Base-by-base conservation (phyloP, 352 stramenopile species). In the Globisporangium takayamanum region DNA sequence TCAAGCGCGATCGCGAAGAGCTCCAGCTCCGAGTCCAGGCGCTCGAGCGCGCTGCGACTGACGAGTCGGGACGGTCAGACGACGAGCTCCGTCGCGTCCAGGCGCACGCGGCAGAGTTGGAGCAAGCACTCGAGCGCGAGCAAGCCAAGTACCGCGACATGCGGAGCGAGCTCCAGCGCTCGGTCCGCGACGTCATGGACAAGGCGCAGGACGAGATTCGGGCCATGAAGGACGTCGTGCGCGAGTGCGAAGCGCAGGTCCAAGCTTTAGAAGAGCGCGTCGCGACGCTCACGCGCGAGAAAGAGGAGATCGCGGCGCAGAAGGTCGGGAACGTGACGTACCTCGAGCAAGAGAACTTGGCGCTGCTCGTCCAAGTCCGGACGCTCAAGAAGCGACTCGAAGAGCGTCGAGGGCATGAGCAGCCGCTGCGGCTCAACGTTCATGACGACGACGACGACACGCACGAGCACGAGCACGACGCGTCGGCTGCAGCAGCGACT, bases 261-360 rank as follows among this genome's bases (percentile, higher is more conserved):
- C 74, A 75, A 14, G 59, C 56, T 41, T 62, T 89, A 3, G 63
- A 82, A 53, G 55, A 53, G 8, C 57, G 73, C 14, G 41, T 85
- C 8, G 62, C 63, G 28, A 52, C 67, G 3, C 50, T 77, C 8
- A 52, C 63, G 33, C 64, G 63, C 26, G 53, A 77, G 51, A 64
- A 80, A 36, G 54, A 52, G 8, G 54, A 71, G 39, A 33, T 57
- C 1, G 64, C 71, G 48, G 63, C 70, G 14, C 61, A 72, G 33
- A 68, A 76, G 33, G 75, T 57, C 16, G 67, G 63, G 5, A 78
- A 78, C 36, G 68, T 83, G 15, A 70, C 76, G 56, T 87, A 73
- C 39, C 64, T 90, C 22, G 78, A 87, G 58, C 84, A 88, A 50
- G 76, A 87, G 60, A 88, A 88, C 50, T 51, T 88, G 25, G 71